Evolutionary conservation across 306 rosid species (phyloP), one percentile per base, ranked within the genome.

Genomic region (Rubus idaeus): DNA sequence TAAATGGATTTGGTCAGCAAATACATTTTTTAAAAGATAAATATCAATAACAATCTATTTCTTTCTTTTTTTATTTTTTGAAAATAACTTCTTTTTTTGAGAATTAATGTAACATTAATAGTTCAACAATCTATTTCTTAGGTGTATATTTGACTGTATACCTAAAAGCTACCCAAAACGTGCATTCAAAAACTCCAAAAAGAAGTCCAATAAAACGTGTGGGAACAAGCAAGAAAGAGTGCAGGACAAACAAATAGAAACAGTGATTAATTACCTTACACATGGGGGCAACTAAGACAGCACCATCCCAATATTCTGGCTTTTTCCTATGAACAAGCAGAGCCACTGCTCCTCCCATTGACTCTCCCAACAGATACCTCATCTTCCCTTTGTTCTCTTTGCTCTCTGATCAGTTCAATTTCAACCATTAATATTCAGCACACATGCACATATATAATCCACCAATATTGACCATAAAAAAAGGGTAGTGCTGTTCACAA

Each of bases 281-380:
- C 99, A 96, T 96, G 30, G 99, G 99, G 0, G 99, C 99, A 44
- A 82, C 91, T 89, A 96, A 83, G 61, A 96, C 79, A 0, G 97
- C 98, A 30, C 97, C 99, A 82, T 96, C 99, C 97, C 97, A 96
- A n/a, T 26, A 96, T 0, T 75, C 71, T 18, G 97, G 97, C 77
- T 30, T 86, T 63, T 87, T 89, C 72, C 87, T 62, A 77, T 96
- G 91, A 75, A 96, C 71, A 3, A 84, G 84, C 13, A 96, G 86
- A 73, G 87, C 94, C 82, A 89, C 90, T 2, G 94, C 97, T 79
- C 99, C 99, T 80, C 99, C 99, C 98, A 96, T 89, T 14, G 99
- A 96, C 82, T 96, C 99, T 6, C 99, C 99, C 45, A 92, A 3
- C 78, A 96, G 79, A 78, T 10, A 91, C 77, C 96, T 89, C 90